Evolutionary conservation across 2,329 filamentous ascomycete genomes (phyloP).

Genomic region (Trichoderma pleuroti): DNA sequence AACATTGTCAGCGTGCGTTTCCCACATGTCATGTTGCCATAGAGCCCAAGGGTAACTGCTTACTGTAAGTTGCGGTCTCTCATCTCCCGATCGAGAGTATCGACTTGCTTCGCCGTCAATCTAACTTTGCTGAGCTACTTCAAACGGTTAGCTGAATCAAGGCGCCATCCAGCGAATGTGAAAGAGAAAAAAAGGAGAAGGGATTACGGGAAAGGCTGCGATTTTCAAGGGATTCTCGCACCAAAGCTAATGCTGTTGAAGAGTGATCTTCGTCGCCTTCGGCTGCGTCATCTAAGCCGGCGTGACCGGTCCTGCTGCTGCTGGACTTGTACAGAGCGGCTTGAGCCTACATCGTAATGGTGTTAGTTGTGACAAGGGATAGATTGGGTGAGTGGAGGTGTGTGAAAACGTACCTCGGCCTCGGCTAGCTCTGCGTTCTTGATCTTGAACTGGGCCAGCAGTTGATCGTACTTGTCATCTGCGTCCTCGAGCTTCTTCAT

Average conservation of each 20-base stretch:
- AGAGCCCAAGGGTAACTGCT: slow-evolving; percentile 19
- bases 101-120: slow-evolving; percentile 47
- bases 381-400: neutral
- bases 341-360: slow-evolving; percentile 38
- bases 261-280: slow-evolving; percentile 62
- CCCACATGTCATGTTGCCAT: neutral
- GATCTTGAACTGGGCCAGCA: slow-evolving; percentile 56
- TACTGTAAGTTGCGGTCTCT: slow-evolving; percentile 51
- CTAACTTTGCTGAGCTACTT: slow-evolving; percentile 44
- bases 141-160: slow-evolving; percentile 23
- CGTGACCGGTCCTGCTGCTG: slow-evolving; percentile 43
- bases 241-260: slow-evolving; percentile 64
- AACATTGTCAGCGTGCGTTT: neutral
- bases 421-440: slow-evolving; percentile 63
- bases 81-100: slow-evolving; percentile 55
- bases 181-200: neutral
- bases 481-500: slow-evolving; percentile 46
- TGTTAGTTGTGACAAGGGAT: neutral
- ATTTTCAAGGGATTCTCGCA: slow-evolving; percentile 54
- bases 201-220: slow-evolving; percentile 28
- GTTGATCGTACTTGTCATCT: slow-evolving; percentile 46
- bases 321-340: slow-evolving; percentile 42
- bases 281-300: slow-evolving; percentile 35
- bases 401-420: slow-evolving; percentile 47
- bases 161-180: slow-evolving; percentile 22